Evolutionary conservation across 352 stramenopile genomes (phyloP), one percentile per base, ranked within the genome.

Genomic region (Globisporangium camurandrum): DNA sequence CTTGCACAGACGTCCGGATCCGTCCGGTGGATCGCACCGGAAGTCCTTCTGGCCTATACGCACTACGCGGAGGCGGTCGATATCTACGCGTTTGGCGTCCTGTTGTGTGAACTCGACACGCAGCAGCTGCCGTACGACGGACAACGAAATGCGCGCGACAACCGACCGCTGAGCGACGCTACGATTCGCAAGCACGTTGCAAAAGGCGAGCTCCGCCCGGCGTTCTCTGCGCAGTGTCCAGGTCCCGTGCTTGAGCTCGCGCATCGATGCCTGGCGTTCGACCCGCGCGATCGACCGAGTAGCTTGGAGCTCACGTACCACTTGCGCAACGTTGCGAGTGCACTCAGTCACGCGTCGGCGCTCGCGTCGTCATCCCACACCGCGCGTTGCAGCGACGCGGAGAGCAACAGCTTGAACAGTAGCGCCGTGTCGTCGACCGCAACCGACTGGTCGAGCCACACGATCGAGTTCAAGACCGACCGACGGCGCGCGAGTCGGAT

Each of bases 121-220:
- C 83, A 73, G 39, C 78, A 92, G 66, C 91, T 94, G 46, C 83
- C 83, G 46, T 94, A 91, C 48, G 80, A 94, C 53, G 80, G 89
- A 61, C 86, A 91, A 61, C 84, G n/a, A n/a, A n/a, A n/a, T n/a
- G n/a, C 71, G 48, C 78, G 64, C 46, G 73, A 63, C 30, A 68
- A 59, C 2, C 62, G 62, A 31, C 73, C 73, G 17, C 67, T 67
- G 22, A 76, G 76, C 0, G 79, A 90, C 60, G 89, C 90, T 75
- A 78, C 78, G 50, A 84, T 93, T 54, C 77, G 90, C 30, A 62
- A 71, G 62, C 84, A 81, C 62, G 79, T 93, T 26, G 80, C 82
- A 38, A 88, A 88, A 66, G 79, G 70, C 46, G 82, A 91, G 66
- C 58, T 93, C 36, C 72, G 78, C 46, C 83, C 83, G 62, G 86